Percentiles rank a stretch among this genome's conserved stretches.
Conservation (phyloP, 345 rosid species). For the Moricandia arvensis region DNA sequence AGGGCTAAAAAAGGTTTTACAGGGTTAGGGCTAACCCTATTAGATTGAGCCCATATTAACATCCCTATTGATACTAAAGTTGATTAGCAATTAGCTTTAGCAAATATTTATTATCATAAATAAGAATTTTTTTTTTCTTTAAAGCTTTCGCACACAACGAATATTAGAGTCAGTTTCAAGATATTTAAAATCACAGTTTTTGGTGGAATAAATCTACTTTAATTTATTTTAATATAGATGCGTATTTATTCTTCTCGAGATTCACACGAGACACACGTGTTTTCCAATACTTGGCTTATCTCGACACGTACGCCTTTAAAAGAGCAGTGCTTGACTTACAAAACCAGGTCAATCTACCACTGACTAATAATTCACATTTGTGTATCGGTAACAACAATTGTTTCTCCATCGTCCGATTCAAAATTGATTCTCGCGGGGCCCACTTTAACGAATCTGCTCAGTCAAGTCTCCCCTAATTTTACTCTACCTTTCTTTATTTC, state of each 20-base stretch:
- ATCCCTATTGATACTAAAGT: no score
- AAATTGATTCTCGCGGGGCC: not conserved
- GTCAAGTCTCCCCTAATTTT: constrained; percentile 16
- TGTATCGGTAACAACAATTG: not conserved
- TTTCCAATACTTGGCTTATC: not conserved
- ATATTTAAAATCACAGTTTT: not conserved
- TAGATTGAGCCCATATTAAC: no score
- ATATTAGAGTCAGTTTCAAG: no score
- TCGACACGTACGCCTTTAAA: constrained; percentile 15
- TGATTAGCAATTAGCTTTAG: not conserved
- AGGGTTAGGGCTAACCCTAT: no score
- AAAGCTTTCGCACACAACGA: not conserved
- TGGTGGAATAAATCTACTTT: not conserved
- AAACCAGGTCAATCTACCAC: not conserved
- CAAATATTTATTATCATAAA: not conserved
- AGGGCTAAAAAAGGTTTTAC: no score
- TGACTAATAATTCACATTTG: not conserved
- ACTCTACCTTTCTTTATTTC: not conserved
- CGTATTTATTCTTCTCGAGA: not conserved
- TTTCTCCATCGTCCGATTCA: constrained; percentile 16
- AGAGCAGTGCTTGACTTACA: constrained; percentile 10
- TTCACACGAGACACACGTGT: constrained; percentile 14
- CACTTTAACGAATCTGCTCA: constrained; percentile 10
- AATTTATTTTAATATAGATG: not conserved
- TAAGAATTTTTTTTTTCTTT: not conserved